Conservation (phyloP, 106 monocot genomes). For the Dendrobium nobile region DNA sequence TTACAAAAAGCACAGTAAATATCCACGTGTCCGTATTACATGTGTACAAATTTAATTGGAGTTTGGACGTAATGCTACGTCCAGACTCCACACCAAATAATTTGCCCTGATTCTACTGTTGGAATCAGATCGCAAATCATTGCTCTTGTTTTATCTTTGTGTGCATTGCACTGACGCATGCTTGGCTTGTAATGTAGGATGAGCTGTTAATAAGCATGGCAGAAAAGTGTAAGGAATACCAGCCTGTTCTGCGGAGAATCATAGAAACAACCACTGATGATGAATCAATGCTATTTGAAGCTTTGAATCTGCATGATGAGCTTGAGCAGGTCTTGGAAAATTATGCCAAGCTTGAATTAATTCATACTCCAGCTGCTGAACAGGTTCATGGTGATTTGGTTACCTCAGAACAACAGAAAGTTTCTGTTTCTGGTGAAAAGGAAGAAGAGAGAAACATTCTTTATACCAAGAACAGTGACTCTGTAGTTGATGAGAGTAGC, state of each 20-base stretch:
- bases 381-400: constrained; percentile 3
- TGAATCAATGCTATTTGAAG: constrained; percentile 56
- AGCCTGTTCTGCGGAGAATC: constrained; percentile 51
- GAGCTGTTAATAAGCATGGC: constrained; percentile 44
- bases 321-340: constrained; percentile 42
- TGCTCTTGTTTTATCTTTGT: neutral
- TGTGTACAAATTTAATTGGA: too few species aligned
- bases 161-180: neutral
- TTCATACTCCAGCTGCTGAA: neutral
- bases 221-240: constrained; percentile 58
- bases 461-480: constrained; percentile 2
- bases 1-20: too few species aligned
- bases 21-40: too few species aligned
- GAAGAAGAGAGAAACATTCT: constrained; percentile 4
- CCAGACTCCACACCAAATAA: too few species aligned
- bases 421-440: constrained; percentile 1
- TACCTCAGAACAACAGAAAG: neutral
- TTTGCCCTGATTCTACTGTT: neutral
- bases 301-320: constrained; percentile 57
- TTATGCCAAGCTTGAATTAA: constrained; percentile 22
- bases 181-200: constrained; percentile 31
- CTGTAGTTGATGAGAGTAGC: neutral
- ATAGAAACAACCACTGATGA: constrained; percentile 50
- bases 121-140: neutral
- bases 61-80: too few species aligned